phyloP scores from a whole-genome alignment of 768 basidiomycete genomes.

The Boletellus ananas region DNA sequence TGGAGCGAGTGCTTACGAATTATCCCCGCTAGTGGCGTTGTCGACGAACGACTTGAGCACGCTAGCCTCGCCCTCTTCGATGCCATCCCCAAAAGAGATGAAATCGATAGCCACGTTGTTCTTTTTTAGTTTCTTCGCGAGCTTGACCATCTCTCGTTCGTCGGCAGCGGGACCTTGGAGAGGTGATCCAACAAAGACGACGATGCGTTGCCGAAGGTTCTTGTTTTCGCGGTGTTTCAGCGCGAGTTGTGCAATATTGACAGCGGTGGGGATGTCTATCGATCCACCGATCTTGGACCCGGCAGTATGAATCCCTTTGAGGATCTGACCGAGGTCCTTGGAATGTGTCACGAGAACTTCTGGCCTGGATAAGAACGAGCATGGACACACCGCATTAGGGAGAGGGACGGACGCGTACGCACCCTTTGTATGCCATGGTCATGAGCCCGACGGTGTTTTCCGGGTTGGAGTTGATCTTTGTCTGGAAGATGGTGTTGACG shows the following conservation, averaged over 20 bases:
- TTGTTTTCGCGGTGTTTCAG: conserved; percentile 98
- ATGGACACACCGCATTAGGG: neutral
- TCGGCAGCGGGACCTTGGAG: conserved; percentile 66
- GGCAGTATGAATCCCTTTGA: conserved; percentile 70
- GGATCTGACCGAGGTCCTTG: conserved; percentile 90
- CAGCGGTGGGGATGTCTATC: conserved; percentile 85
- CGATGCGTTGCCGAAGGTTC: conserved; percentile 92
- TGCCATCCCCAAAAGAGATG: conserved; percentile 85
- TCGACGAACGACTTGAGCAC: conserved; percentile 83
- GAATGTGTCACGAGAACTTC: conserved; percentile 96
- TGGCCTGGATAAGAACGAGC: conserved; percentile 49
- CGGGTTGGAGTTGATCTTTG: conserved; percentile 93
- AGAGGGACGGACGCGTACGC: conserved; percentile 24
- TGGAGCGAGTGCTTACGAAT: conserved; percentile 58
- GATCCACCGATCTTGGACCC: conserved; percentile 72
- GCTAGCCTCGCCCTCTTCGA: conserved; percentile 64
- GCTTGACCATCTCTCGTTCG: conserved; percentile 75
- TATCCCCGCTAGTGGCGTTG: conserved; percentile 73
- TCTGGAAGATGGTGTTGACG: conserved; percentile 82
- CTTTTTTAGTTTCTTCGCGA: conserved; percentile 98
- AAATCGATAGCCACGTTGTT: conserved; percentile 97
- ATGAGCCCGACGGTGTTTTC: conserved; percentile 97
- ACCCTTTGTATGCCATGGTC: conserved; percentile 98
- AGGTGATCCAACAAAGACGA: conserved; percentile 92
- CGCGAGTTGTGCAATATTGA: conserved; percentile 92